phyloP scores from a whole-genome alignment of 2,329 filamentous ascomycete species.

The Botryotinia convoluta region DNA sequence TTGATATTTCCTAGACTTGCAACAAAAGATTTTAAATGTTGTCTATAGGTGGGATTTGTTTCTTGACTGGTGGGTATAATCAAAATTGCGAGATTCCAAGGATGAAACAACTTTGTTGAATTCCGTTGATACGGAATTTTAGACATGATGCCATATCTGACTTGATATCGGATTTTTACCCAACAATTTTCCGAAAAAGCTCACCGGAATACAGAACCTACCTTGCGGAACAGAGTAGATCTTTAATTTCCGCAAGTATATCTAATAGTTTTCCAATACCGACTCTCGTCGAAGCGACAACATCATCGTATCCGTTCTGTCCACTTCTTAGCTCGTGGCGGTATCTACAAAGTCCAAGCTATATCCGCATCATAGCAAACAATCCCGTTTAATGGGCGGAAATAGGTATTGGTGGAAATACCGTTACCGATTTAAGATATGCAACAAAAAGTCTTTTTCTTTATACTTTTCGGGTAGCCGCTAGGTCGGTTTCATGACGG shows the following conservation, averaged over 20 bases:
- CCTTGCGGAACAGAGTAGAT: not conserved
- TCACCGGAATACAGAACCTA: not conserved
- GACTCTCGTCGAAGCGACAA: not conserved
- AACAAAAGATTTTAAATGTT: not conserved
- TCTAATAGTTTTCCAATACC: not conserved
- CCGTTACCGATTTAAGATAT: not conserved
- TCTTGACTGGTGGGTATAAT: not conserved
- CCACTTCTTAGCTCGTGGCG: not conserved
- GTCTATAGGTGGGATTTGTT: slow-evolving; percentile 9
- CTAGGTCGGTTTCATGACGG: not conserved
- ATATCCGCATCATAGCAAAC: not conserved
- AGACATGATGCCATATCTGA: not conserved
- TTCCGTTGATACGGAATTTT: slow-evolving; percentile 2
- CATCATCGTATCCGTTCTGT: not conserved
- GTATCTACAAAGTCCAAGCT: not conserved
- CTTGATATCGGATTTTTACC: not conserved
- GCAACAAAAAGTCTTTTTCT: not conserved
- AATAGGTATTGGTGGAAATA: not conserved
- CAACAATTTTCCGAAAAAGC: not conserved
- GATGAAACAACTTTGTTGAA: not conserved
- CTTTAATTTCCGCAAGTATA: no score
- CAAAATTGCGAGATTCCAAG: not conserved
- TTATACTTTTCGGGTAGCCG: not conserved
- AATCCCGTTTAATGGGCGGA: not conserved
- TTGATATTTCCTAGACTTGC: not conserved